A percentile compares a stretch with the other conserved stretches of the same genome.
Conservation (phyloP, 2,329 filamentous ascomycete genomes). For the Colletotrichum liaoningense region DNA sequence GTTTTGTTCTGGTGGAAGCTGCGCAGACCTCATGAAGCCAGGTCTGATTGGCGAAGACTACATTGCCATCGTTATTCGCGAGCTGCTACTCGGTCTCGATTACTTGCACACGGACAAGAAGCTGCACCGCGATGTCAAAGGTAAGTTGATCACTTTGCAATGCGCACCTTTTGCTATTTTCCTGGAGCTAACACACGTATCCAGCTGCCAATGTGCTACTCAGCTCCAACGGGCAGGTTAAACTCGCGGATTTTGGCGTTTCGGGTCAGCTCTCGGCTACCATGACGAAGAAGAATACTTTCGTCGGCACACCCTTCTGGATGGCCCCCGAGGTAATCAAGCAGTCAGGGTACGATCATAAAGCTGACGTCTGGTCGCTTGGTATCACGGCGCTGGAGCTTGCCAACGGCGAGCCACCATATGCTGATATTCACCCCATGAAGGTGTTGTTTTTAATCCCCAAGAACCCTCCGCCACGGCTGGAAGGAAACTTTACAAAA, state of each 20-base stretch:
- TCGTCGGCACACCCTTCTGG: conserved; percentile 98
- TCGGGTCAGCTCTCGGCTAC: conserved; percentile 96
- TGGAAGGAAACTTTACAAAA: conserved; percentile 85
- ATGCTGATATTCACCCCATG: conserved; percentile 98
- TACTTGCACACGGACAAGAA: conserved; percentile 97
- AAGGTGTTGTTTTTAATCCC: conserved; percentile 97
- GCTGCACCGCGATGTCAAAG: conserved; percentile 95
- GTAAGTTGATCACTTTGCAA: conserved; percentile 54
- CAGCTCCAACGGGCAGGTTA: conserved; percentile 92
- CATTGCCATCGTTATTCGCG: conserved; percentile 93
- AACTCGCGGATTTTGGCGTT: conserved; percentile 96
- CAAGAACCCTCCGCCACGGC: conserved; percentile 86
- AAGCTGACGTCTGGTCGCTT: conserved; percentile 97
- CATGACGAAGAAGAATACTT: conserved; percentile 99
- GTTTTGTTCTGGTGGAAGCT: conserved; percentile 96
- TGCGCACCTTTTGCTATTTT: neutral
- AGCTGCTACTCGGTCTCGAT: conserved; percentile 88
- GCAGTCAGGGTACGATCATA: conserved; percentile 97
- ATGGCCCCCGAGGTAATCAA: conserved; percentile 99
- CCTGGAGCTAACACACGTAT: neutral
- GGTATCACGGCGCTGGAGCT: conserved; percentile 95
- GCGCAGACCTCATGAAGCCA: conserved; percentile 94
- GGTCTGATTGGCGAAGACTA: conserved; percentile 93
- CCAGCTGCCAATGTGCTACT: conserved; percentile 92
- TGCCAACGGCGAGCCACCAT: conserved; percentile 91